Percentiles rank a stretch among this genome's conserved stretches.
Conservation (phyloP, 2,329 filamentous ascomycete species). For the Xylaria sp. region DNA sequence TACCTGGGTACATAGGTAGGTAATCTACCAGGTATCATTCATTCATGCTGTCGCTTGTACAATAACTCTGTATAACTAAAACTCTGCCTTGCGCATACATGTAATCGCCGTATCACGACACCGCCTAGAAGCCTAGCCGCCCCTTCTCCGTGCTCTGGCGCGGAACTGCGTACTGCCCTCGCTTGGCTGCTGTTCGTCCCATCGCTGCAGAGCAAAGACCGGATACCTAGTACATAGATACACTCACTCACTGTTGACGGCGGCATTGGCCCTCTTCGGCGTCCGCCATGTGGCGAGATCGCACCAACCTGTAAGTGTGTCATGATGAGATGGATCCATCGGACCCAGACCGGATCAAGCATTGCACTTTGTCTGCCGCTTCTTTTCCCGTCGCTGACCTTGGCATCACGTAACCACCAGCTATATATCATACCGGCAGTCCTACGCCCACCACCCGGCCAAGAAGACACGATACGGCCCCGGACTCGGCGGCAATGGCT, state of each 20-base stretch:
- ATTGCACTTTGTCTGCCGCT: neutral
- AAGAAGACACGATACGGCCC: conserved; percentile 79
- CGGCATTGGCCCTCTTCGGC: conserved; percentile 49
- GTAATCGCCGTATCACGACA: conserved; percentile 21
- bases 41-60: conserved; percentile 18
- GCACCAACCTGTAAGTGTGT: conserved; percentile 89
- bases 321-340: neutral
- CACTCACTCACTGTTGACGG: conserved; percentile 37
- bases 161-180: conserved; percentile 12
- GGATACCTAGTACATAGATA: too few relatives aligned
- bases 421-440: conserved; percentile 99
- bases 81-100: conserved; percentile 21
- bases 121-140: conserved; percentile 29
- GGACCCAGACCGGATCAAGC: neutral
- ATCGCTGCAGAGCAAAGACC: conserved; percentile 28
- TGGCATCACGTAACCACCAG: conserved; percentile 60
- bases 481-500: conserved; percentile 66
- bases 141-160: conserved; percentile 13
- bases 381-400: conserved; percentile 26
- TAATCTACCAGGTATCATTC: neutral
- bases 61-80: conserved; percentile 22
- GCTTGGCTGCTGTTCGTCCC: conserved; percentile 7
- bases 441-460: conserved; percentile 92
- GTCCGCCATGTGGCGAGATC: conserved; percentile 96
- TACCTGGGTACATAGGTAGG: neutral